Evolutionary conservation across 75 land plant species (phyloP), one percentile per base, ranked within the genome.

Genomic region (Picea glauca): DNA sequence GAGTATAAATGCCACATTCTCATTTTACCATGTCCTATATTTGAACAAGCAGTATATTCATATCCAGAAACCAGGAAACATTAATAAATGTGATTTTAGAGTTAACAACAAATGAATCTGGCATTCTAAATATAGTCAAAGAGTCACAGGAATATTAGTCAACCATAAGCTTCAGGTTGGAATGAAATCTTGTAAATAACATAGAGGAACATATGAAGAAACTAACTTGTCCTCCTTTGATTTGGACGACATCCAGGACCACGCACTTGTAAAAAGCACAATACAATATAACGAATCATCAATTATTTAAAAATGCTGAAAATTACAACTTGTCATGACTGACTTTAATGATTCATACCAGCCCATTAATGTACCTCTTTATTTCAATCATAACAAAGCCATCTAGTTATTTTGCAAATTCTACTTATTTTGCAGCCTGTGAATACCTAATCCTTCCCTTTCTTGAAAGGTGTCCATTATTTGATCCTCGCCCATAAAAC

Each of bases 121-220:
- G 7, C 7, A 43, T 43, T 43, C 46, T 43, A 43, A 43, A 43
- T 43, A 43, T 43, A 43, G 46, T 43, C 5, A 43, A 5, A 43
- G 5, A 43, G 46, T 43, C 46, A 5, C 6, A 46, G 54, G 54
- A 46, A 46, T 46, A 46, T 46, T 46, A 46, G 54, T 46, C 54
- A 6, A 46, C 54, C 9, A 46, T 46, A 46, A 46, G 54, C 54
- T 46, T 46, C 54, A 46, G 54, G 54, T 46, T 46, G 54, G 68
- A 32, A 31, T 32, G 35, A 65, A 62, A 62, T 62, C 65, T 66
- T 66, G 40, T 33, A 66, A 66, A 66, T 66, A 38, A 33, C 40
- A 66, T 15, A 4, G 17, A 66, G 4, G 15, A 38, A 68, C 38
- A 65, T 31, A 65, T 68, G 50, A 40, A 68, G 46, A 68, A 18